Conservation (phyloP, 306 rosid species). For the Alnus glutinosa region DNA sequence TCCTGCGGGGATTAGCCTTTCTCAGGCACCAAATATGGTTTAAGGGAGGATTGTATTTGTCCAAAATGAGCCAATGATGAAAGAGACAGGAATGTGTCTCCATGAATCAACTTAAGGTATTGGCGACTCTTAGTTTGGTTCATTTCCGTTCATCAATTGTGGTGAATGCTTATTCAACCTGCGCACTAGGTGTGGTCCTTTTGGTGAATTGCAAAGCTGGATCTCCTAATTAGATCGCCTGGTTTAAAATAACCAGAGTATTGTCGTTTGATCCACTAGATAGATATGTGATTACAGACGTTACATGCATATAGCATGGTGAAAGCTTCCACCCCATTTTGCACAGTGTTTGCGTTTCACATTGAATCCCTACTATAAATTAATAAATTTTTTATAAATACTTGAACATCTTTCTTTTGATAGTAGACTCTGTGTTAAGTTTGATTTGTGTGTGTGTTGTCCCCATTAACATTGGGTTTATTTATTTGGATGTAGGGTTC, state of each 20-base stretch:
- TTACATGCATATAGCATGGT: background rate
- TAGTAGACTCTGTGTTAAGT: background rate
- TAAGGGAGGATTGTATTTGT: background rate
- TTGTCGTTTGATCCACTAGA: background rate
- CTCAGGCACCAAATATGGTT: background rate
- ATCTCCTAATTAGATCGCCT: background rate
- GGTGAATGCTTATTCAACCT: background rate
- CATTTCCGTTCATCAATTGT: background rate
- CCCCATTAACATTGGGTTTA: constrained; percentile 18
- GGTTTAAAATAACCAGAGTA: background rate
- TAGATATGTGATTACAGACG: background rate
- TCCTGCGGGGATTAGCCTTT: background rate
- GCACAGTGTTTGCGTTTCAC: background rate
- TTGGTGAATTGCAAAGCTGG: background rate
- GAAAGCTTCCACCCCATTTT: background rate
- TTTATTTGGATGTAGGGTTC: constrained; percentile 58
- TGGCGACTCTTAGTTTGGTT: background rate
- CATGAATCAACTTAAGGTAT: background rate
- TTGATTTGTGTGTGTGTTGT: background rate
- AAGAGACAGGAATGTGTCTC: background rate
- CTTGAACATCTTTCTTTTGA: background rate
- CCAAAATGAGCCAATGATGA: background rate
- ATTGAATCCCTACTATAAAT: background rate
- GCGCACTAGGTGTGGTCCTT: background rate
- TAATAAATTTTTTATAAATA: background rate